phyloP scores from a whole-genome alignment of 225 moss, liverwort and hornwort species.

The Polytrichum formosum region DNA sequence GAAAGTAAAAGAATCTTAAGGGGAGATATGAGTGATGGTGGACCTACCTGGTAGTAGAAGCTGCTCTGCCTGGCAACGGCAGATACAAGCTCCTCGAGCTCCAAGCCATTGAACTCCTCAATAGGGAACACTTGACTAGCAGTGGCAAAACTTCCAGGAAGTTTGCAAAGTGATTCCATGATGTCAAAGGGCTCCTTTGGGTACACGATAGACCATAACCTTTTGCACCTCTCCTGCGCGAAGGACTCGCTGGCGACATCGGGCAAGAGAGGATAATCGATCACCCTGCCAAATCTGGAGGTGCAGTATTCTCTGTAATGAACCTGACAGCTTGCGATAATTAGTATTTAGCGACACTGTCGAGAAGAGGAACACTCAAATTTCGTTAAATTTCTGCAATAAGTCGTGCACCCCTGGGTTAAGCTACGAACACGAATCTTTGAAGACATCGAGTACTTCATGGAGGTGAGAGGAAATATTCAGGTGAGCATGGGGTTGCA shows the following conservation, averaged over 20 bases:
- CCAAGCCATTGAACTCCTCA: slow-evolving; percentile 37
- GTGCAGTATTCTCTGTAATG: slow-evolving; percentile 61
- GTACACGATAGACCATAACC: slow-evolving; percentile 55
- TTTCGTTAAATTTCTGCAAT: not conserved
- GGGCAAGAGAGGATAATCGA: slow-evolving; percentile 52
- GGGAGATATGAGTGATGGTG: too few species aligned
- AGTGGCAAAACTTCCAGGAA: slow-evolving; percentile 31
- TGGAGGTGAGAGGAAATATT: not conserved
- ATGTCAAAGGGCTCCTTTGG: slow-evolving; percentile 80
- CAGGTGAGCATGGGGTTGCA: not conserved
- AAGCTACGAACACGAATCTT: not conserved
- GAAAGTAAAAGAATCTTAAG: too few species aligned
- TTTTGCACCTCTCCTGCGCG: slow-evolving; percentile 74
- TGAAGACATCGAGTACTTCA: not conserved
- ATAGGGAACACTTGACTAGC: slow-evolving; percentile 30
- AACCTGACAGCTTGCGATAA: slow-evolving; percentile 25
- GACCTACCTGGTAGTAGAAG: slow-evolving; percentile 45
- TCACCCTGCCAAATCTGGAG: slow-evolving; percentile 46
- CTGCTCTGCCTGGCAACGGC: slow-evolving; percentile 58
- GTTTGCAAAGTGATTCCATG: slow-evolving; percentile 54
- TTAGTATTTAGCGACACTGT: too few species aligned
- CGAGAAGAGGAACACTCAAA: too few species aligned
- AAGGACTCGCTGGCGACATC: slow-evolving; percentile 57
- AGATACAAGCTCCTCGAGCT: slow-evolving; percentile 50
- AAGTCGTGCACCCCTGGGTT: not conserved